Conservation (phyloP, 768 basidiomycete genomes). For the Clathrus columnatus region DNA sequence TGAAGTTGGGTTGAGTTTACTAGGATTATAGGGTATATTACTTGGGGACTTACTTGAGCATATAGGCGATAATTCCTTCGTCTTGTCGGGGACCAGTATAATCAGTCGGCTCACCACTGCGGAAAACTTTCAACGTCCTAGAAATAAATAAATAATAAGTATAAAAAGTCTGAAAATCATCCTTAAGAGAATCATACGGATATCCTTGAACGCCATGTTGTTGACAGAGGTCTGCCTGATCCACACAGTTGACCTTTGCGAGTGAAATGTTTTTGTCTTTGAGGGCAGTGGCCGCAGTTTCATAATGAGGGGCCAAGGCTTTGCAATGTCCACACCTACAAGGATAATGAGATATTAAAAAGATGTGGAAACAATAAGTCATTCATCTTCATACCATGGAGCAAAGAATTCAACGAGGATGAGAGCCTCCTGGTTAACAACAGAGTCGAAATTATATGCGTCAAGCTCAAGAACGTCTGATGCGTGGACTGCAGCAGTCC, state of each 20-base stretch:
- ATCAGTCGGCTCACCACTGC: slow-evolving; percentile 67
- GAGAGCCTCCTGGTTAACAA: slow-evolving; percentile 57
- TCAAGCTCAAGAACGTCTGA: slow-evolving; percentile 83
- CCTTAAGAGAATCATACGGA: slow-evolving; percentile 50
- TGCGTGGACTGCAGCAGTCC: slow-evolving; percentile 39
- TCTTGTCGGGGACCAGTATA: slow-evolving; percentile 88
- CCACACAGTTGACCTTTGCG: slow-evolving; percentile 97
- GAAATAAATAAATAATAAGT: background rate
- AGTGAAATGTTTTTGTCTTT: slow-evolving; percentile 86
- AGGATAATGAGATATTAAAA: background rate
- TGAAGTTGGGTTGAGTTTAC: slow-evolving; percentile 16
- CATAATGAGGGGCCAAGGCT: slow-evolving; percentile 87
- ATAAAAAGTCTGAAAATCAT: background rate
- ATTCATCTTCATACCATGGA: slow-evolving; percentile 49
- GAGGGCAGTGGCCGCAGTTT: slow-evolving; percentile 86
- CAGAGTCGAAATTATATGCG: slow-evolving; percentile 54
- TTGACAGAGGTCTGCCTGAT: slow-evolving; percentile 86
- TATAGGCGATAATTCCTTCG: slow-evolving; percentile 93
- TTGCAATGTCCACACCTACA: slow-evolving; percentile 92
- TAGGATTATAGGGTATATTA: background rate
- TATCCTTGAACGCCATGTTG: slow-evolving; percentile 85
- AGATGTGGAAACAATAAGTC: background rate
- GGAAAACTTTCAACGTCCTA: slow-evolving; percentile 61
- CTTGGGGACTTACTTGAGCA: slow-evolving; percentile 68
- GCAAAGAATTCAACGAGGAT: slow-evolving; percentile 95